Evolutionary conservation across 2,329 filamentous ascomycete genomes (phyloP).

Genomic region (Lachnellula arida): DNA sequence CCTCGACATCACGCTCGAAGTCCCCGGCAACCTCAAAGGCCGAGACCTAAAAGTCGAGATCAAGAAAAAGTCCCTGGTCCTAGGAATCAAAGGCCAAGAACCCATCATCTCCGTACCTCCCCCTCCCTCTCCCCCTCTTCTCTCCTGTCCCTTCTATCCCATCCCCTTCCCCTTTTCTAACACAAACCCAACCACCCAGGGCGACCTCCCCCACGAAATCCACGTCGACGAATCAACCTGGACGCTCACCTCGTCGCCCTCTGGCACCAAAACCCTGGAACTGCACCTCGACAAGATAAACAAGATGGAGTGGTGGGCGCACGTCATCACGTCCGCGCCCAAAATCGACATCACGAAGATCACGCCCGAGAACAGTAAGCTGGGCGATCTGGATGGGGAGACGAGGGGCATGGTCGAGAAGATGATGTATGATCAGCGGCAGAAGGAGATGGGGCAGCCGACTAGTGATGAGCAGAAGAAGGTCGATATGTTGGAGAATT

Average conservation of each 20-base stretch:
- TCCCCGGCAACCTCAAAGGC: slow-evolving; percentile 80
- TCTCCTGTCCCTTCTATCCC: background rate
- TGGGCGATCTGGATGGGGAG: slow-evolving; percentile 90
- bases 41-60: slow-evolving; percentile 79
- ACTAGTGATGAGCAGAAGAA: slow-evolving; percentile 96
- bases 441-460: slow-evolving; percentile 88
- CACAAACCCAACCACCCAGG: slow-evolving; percentile 46
- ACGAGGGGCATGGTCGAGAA: slow-evolving; percentile 98
- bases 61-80: slow-evolving; percentile 71
- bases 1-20: slow-evolving; percentile 70
- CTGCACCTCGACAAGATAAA: slow-evolving; percentile 93
- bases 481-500: slow-evolving; percentile 85
- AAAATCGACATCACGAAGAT: slow-evolving; percentile 96
- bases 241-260: slow-evolving; percentile 70
- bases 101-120: slow-evolving; percentile 70
- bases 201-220: slow-evolving; percentile 76
- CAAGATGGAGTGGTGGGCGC: slow-evolving; percentile 98
- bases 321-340: slow-evolving; percentile 81
- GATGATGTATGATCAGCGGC: slow-evolving; percentile 99
- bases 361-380: slow-evolving; percentile 83
- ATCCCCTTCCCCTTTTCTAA: too few species aligned
- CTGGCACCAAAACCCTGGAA: slow-evolving; percentile 64
- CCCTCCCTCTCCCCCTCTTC: slow-evolving; percentile 1
- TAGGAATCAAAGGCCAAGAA: slow-evolving; percentile 82
- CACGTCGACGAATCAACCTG: slow-evolving; percentile 85